phyloP scores from a whole-genome alignment of 1,139 yeast species.

The Geotrichum phurueaensis region DNA sequence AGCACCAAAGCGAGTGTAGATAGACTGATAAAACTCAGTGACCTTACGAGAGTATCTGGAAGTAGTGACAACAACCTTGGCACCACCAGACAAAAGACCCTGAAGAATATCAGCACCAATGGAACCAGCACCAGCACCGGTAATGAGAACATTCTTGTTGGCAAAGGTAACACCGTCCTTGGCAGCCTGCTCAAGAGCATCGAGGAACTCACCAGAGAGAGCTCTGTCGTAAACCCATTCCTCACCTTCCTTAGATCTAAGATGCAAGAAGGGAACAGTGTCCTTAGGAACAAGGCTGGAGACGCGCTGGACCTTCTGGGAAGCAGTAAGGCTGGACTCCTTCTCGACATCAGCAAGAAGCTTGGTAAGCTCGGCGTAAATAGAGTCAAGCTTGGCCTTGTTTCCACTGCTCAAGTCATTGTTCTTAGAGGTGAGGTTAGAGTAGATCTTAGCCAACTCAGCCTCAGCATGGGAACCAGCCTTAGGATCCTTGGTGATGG shows the following conservation, averaged over 20 bases:
- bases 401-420: slow-evolving; percentile 48
- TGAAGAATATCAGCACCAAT: slow-evolving; percentile 96
- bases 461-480: slow-evolving; percentile 52
- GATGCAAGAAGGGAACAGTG: slow-evolving; percentile 90
- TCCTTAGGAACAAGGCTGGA: slow-evolving; percentile 44
- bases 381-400: slow-evolving; percentile 69
- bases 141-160: slow-evolving; percentile 81
- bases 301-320: slow-evolving; percentile 37
- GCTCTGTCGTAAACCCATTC: slow-evolving; percentile 79
- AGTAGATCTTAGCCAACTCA: slow-evolving; percentile 78
- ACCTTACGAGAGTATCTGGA: slow-evolving; percentile 91
- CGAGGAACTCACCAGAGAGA: slow-evolving; percentile 71
- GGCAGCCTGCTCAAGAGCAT: slow-evolving; percentile 89
- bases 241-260: slow-evolving; percentile 72
- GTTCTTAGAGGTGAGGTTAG: slow-evolving; percentile 69
- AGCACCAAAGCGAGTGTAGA: slow-evolving; percentile 90
- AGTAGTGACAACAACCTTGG: slow-evolving; percentile 92
- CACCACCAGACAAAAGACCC: slow-evolving; percentile 96
- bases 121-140: slow-evolving; percentile 99
- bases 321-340: slow-evolving; percentile 23
- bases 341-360: slow-evolving; percentile 50
- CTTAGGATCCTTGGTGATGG: slow-evolving; percentile 63
- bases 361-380: slow-evolving; percentile 72
- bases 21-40: slow-evolving; percentile 89
- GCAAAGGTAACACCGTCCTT: slow-evolving; percentile 84